These are phyloP conservation scores for Jamesozyma lodderae DNA, from an alignment of 805 yeast genomes.

Conservation along the genomic window DNA sequence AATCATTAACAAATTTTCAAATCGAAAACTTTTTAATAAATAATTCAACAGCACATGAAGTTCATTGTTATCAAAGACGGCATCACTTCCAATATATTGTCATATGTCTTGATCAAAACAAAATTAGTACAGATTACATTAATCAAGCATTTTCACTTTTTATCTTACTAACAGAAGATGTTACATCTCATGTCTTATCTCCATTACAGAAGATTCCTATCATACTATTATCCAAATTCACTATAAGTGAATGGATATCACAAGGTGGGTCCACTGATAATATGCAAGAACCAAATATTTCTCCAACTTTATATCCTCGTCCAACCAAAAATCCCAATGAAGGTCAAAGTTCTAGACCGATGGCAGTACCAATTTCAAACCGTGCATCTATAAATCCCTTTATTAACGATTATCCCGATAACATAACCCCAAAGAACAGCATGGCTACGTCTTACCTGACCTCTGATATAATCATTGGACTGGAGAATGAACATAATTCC, in stretches of 20 bases:
- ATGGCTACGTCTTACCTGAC: too few relatives aligned
- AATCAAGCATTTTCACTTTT: neutral
- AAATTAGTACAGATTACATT: neutral
- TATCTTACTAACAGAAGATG: neutral
- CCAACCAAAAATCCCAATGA: too few relatives aligned
- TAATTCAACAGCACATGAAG: slow-evolving; percentile 10
- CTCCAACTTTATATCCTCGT: too few relatives aligned
- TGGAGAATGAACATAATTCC: slow-evolving; percentile 77
- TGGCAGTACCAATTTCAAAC: neutral
- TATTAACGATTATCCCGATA: neutral
- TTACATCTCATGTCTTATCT: neutral
- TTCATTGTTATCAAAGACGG: neutral
- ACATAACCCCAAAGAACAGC: too few relatives aligned
- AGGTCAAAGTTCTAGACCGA: neutral
- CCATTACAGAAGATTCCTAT: neutral
- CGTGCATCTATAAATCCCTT: neutral
- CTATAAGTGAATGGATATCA: neutral
- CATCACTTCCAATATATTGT: neutral
- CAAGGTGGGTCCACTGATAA: neutral
- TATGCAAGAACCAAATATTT: too few relatives aligned
- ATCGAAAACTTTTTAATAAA: neutral
- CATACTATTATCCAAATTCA: neutral
- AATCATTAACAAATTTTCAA: neutral
- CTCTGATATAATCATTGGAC: slow-evolving; percentile 52
- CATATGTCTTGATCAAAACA: neutral